These are phyloP conservation scores for Trypanosoma rangeli DNA, from an alignment of 208 protist species.

Conservation along the genomic window DNA sequence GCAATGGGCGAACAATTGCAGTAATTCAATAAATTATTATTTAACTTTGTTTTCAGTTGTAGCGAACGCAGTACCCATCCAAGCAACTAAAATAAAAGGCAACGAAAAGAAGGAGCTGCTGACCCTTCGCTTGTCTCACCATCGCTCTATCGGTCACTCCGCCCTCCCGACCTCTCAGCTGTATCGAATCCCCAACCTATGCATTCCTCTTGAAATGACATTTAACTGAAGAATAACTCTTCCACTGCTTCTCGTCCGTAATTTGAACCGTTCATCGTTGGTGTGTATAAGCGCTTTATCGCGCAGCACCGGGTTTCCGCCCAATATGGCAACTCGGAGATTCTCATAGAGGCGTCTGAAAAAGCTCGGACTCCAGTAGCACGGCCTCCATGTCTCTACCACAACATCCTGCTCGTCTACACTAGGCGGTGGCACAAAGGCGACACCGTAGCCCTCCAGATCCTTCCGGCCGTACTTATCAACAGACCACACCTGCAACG, in stretches of 20 bases:
- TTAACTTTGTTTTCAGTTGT: too few relatives aligned
- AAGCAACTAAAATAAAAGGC: too few relatives aligned
- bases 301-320: constrained; percentile 76
- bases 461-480: constrained; percentile 87
- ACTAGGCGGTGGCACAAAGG: constrained; percentile 71
- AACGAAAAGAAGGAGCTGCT: not conserved
- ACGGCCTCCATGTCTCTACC: constrained; percentile 76
- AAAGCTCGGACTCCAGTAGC: constrained; percentile 70
- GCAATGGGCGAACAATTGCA: not conserved
- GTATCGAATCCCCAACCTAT: constrained; percentile 29
- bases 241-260: constrained; percentile 77
- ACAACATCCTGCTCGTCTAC: constrained; percentile 63
- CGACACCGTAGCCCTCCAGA: constrained; percentile 83
- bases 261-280: constrained; percentile 82
- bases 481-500: constrained; percentile 87
- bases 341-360: constrained; percentile 60
- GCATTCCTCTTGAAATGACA: constrained; percentile 74
- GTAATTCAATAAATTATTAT: not conserved
- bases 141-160: not conserved
- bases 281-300: constrained; percentile 82
- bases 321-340: constrained; percentile 66
- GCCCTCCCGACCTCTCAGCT: constrained; percentile 6
- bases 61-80: too few relatives aligned
- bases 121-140: not conserved
- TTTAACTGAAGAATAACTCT: constrained; percentile 70